Conservation (phyloP, 345 rosid species). For the Euphorbia tirucalli region DNA sequence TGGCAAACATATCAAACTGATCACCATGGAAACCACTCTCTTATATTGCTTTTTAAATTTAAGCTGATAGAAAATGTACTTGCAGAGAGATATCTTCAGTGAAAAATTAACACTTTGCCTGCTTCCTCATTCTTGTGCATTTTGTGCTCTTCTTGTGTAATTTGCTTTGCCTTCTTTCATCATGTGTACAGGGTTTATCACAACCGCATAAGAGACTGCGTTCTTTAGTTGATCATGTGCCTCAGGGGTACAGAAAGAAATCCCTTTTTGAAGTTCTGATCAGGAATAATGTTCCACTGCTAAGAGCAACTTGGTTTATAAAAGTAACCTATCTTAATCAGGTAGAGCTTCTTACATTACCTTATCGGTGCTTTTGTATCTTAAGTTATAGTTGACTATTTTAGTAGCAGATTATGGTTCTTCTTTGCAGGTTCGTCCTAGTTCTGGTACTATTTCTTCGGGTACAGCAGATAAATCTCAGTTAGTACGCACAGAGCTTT, state of each 20-base stretch:
- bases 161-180: neutral
- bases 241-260: constrained; percentile 72
- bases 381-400: constrained; percentile 4
- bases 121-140: neutral
- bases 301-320: constrained; percentile 95
- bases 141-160: neutral
- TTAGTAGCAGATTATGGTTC: neutral
- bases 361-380: neutral
- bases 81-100: neutral
- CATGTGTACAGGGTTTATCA: constrained; percentile 45
- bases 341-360: constrained; percentile 37
- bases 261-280: constrained; percentile 85
- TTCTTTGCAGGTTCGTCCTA: constrained; percentile 69
- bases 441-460: constrained; percentile 58
- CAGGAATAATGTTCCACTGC: constrained; percentile 89
- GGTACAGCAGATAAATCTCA: constrained; percentile 43
- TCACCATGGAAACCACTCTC: neutral
- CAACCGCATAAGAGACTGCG: constrained; percentile 84
- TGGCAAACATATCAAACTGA: neutral
- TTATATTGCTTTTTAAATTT: neutral
- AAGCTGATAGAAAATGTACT: neutral
- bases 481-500: constrained; percentile 64
- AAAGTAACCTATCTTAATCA: constrained; percentile 97
- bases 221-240: constrained; percentile 87
- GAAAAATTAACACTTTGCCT: neutral